phyloP scores from a whole-genome alignment of 2,329 filamentous ascomycete genomes.

The Microascus cirrosus region DNA sequence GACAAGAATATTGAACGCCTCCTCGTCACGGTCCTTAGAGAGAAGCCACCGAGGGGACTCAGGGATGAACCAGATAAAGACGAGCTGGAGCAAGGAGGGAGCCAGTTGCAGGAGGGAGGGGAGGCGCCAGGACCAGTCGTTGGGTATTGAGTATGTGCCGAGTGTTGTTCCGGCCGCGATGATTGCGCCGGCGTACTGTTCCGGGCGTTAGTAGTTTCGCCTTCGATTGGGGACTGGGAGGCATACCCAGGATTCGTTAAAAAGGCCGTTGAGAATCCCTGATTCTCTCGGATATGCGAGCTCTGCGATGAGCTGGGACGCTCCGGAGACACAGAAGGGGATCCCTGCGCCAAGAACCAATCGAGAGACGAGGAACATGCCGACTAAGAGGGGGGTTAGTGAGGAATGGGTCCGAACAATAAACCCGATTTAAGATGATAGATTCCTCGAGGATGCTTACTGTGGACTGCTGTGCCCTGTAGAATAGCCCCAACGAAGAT shows the following conservation, averaged over 20 bases:
- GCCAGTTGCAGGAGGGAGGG: conserved; percentile 17
- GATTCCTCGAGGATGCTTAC: conserved; percentile 8
- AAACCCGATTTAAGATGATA: neutral
- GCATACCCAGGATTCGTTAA: conserved; percentile 26
- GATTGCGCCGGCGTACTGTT: conserved; percentile 26
- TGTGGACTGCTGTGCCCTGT: conserved; percentile 18
- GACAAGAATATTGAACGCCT: conserved; percentile 37
- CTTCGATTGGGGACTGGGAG: too few relatives aligned
- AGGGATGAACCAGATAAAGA: conserved; percentile 37
- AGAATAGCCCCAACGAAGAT: neutral
- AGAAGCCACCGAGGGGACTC: conserved; percentile 53
- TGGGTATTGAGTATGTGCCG: conserved; percentile 21
- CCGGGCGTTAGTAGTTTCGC: neutral
- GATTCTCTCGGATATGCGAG: conserved; percentile 40
- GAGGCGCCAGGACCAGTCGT: conserved; percentile 24
- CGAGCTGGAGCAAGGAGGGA: conserved; percentile 9
- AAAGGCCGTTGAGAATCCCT: conserved; percentile 40
- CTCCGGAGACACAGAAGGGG: conserved; percentile 36
- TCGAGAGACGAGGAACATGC: conserved; percentile 20
- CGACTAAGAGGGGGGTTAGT: conserved; percentile 10
- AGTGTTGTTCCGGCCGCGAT: conserved; percentile 32
- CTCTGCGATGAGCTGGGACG: conserved; percentile 38
- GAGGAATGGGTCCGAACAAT: neutral
- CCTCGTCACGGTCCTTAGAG: conserved; percentile 33
- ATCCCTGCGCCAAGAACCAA: conserved; percentile 20